Evolutionary conservation across 2,329 filamentous ascomycete genomes (phyloP).

Genomic region (Penicillium sp.): DNA sequence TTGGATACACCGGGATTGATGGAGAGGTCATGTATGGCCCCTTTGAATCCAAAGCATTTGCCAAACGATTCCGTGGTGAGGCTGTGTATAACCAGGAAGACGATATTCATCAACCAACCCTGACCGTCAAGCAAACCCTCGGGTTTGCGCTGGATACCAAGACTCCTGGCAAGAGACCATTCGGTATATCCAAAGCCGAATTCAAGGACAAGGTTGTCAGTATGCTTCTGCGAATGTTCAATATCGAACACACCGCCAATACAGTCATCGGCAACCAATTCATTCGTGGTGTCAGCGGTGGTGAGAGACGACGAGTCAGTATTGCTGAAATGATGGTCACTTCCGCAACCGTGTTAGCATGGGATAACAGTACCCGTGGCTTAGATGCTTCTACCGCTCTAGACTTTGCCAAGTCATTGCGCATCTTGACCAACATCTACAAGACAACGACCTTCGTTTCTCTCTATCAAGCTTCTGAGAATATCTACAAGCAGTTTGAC

Average conservation of each 20-base stretch:
- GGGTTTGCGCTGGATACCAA: slow-evolving; percentile 85
- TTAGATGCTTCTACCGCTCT: slow-evolving; percentile 71
- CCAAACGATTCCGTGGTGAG: slow-evolving; percentile 74
- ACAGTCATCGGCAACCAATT: slow-evolving; percentile 85
- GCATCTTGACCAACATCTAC: slow-evolving; percentile 82
- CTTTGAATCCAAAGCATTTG: slow-evolving; percentile 71
- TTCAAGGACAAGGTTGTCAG: slow-evolving; percentile 78
- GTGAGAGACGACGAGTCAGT: slow-evolving; percentile 76
- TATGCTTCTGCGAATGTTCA: slow-evolving; percentile 86
- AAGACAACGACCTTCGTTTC: slow-evolving; percentile 84
- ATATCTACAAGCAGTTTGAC: slow-evolving; percentile 78
- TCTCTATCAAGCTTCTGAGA: slow-evolving; percentile 83
- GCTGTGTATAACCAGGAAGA: slow-evolving; percentile 86
- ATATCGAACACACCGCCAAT: slow-evolving; percentile 84
- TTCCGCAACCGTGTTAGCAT: slow-evolving; percentile 71
- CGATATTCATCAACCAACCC: slow-evolving; percentile 80
- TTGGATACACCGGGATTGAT: slow-evolving; percentile 62
- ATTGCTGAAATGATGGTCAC: slow-evolving; percentile 85
- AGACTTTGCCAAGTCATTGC: slow-evolving; percentile 70
- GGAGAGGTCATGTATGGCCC: slow-evolving; percentile 80
- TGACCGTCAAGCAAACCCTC: slow-evolving; percentile 86
- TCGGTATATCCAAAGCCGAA: slow-evolving; percentile 70
- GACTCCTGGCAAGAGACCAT: slow-evolving; percentile 77
- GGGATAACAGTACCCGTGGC: slow-evolving; percentile 75
- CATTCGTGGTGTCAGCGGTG: slow-evolving; percentile 75